A percentile compares a stretch with the other conserved stretches of the same genome.
These are phyloP conservation scores for Fennellomyces sp. DNA, from an alignment of 371 early-diverging fungal species.

Conservation along the genomic window DNA sequence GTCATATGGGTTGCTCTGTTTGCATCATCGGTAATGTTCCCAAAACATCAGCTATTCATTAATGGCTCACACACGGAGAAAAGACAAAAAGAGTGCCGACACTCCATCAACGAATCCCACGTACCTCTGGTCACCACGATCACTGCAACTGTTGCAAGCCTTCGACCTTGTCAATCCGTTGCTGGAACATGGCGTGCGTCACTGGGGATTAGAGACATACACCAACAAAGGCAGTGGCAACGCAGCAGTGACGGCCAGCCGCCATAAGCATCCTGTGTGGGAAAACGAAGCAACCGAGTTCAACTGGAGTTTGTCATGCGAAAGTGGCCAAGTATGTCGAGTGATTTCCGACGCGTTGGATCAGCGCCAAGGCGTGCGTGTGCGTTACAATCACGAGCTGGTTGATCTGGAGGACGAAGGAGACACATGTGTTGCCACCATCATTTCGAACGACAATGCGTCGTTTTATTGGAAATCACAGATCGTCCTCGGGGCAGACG, in stretches of 20 bases:
- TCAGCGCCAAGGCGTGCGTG: not conserved
- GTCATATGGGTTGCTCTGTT: constrained; percentile 33
- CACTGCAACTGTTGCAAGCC: constrained; percentile 34
- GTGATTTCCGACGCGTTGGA: constrained; percentile 6
- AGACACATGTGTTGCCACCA: not conserved
- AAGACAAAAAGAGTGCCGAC: not conserved
- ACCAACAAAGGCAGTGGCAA: constrained; percentile 25
- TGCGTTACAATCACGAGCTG: constrained; percentile 10
- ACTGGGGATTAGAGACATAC: constrained; percentile 31
- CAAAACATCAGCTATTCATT: not conserved
- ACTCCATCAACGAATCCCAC: constrained; percentile 8
- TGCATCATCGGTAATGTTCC: constrained; percentile 35
- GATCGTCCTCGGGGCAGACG: constrained; percentile 39
- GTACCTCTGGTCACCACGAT: constrained; percentile 38
- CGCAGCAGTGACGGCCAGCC: constrained; percentile 13
- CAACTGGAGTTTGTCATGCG: constrained; percentile 31
- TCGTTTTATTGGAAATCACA: constrained; percentile 25
- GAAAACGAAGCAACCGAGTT: constrained; percentile 35
- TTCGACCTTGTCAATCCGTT: constrained; percentile 25
- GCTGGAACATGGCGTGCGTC: constrained; percentile 24
- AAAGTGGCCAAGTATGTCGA: constrained; percentile 11
- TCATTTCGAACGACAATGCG: not conserved
- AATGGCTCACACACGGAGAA: not conserved
- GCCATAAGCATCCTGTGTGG: constrained; percentile 29
- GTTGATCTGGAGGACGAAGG: constrained; percentile 11